Evolutionary conservation across 306 rosid species (phyloP).

Genomic region (Malus sylvestris): DNA sequence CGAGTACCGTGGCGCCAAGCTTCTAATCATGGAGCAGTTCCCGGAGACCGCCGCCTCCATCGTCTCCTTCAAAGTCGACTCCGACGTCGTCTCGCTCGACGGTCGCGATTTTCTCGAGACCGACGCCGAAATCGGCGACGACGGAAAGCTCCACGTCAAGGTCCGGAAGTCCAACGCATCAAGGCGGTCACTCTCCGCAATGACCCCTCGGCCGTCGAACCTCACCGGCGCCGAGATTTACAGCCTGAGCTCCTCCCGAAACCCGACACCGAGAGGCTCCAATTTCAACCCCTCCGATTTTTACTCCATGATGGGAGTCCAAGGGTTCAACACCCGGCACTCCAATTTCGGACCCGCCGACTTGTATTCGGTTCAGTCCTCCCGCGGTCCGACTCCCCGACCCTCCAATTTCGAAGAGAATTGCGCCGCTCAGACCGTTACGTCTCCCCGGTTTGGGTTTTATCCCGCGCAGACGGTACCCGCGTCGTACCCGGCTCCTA

Average conservation of each 20-base stretch:
- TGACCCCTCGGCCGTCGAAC: constrained; percentile 92
- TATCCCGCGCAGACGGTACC: constrained; percentile 54
- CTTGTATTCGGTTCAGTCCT: constrained; percentile 77
- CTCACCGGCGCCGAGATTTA: constrained; percentile 97
- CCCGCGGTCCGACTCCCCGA: constrained; percentile 77
- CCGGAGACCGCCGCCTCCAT: constrained; percentile 97
- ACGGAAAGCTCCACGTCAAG: constrained; percentile 88
- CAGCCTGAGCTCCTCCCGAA: constrained; percentile 80
- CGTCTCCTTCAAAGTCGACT: constrained; percentile 88
- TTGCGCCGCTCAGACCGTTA: constrained; percentile 6
- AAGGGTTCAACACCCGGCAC: constrained; percentile 47
- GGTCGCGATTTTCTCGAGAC: constrained; percentile 87
- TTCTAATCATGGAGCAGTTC: constrained; percentile 90
- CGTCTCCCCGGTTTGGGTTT: constrained; percentile 32
- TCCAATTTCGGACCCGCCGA: constrained; percentile 74
- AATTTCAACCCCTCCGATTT: constrained; percentile 83
- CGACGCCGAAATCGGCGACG: constrained; percentile 83
- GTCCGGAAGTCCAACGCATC: constrained; percentile 86
- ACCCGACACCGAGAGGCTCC: constrained; percentile 88
- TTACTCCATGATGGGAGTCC: constrained; percentile 83
- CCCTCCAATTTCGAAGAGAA: constrained; percentile 88
- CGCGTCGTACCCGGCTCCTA: constrained; percentile 51
- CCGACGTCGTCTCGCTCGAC: constrained; percentile 92
- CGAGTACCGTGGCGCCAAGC: constrained; percentile 90
- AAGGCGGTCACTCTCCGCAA: constrained; percentile 37